Conservation (phyloP, 1,139 yeast genomes). For the Suhomyces wounanorum region DNA sequence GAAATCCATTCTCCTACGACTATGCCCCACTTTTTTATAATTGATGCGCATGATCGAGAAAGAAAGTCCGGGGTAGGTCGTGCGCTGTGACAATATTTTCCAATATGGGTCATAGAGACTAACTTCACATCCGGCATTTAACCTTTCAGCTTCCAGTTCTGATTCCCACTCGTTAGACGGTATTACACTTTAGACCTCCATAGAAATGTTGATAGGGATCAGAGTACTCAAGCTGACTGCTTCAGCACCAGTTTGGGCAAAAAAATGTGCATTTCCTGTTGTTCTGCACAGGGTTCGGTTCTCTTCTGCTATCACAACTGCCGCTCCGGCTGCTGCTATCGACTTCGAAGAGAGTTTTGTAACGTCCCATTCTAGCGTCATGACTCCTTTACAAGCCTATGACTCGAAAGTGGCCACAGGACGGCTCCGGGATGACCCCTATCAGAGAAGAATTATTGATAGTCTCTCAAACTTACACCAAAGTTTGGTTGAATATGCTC, state of each 20-base stretch:
- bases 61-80: slow-evolving; percentile 8
- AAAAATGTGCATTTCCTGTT: not conserved
- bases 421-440: slow-evolving; percentile 61
- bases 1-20: no score
- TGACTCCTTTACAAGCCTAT: slow-evolving; percentile 60
- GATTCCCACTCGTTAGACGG: not conserved
- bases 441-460: slow-evolving; percentile 64
- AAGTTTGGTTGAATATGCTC: slow-evolving; percentile 48
- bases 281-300: slow-evolving; percentile 4
- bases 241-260: not conserved
- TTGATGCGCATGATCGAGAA: not conserved
- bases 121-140: no score
- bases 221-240: not conserved
- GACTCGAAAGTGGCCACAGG: slow-evolving; percentile 55
- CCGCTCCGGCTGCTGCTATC: not conserved
- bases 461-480: slow-evolving; percentile 56
- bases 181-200: not conserved
- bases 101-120: not conserved
- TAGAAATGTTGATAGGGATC: not conserved
- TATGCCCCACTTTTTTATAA: no score
- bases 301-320: slow-evolving; percentile 2
- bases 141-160: not conserved
- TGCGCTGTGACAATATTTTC: not conserved
- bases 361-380: not conserved
- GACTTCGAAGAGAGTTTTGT: not conserved